Evolutionary conservation across 306 rosid genomes (phyloP), one percentile per base, ranked within the genome.

Genomic region (Cicer pinnatifidum): DNA sequence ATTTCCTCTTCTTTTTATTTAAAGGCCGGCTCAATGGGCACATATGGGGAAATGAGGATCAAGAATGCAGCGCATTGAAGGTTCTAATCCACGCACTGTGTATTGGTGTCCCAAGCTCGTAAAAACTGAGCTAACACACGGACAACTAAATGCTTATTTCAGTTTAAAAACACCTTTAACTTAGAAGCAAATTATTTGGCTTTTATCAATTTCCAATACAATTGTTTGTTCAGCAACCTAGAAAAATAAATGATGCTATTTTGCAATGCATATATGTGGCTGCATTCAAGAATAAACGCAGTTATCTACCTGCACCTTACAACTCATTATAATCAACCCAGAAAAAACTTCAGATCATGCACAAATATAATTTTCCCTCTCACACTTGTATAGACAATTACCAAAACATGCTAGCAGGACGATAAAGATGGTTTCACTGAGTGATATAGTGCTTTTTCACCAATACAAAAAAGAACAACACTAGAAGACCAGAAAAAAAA

Each of bases 301-400:
- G 23, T 9, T 39, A 64, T 56, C 54, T 39, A 56, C 57, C 53
- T 10, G 43, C 57, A 63, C 11, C 64, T 13, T 6, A 11, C 6
- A 19, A 46, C 38, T 64, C 44, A 77, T 67, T 9, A 60, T 7
- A 60, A 20, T 43, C 48, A 7, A 43, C 53, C 46, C 15, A 9
- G 11, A 8, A 39, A 37, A 41, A 69, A 46, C 60, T 54, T 23
- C 28, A 64, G 0, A 62, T 11, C 39, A 66, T 52, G 83, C 65
- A 60, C 8, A 61, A 20, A 53, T 52, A 54, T 20, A 28, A 72
- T 43, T 78, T 44, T 46, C 52, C 38, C 23, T 41, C 64, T 73
- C 20, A 16, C 44, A 33, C 7, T 70, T 6, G 41, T 54, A 40
- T 40, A 11, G 17, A 46, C 37, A 66, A 65, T 20, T 9, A 2